Conservation (phyloP, 164 flowering plant species). For the Piper longum region DNA sequence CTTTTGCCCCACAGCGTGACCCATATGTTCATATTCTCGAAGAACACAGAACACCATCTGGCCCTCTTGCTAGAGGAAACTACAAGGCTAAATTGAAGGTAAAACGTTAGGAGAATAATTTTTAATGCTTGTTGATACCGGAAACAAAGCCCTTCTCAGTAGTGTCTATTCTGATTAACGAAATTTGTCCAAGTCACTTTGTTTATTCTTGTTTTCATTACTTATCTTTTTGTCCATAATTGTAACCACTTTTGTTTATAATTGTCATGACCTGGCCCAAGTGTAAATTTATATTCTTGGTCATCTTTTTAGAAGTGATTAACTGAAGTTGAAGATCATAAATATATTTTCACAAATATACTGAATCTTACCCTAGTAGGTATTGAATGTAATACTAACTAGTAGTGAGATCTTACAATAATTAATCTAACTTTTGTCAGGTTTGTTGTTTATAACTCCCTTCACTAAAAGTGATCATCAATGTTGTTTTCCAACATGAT, state of each 20-base stretch:
- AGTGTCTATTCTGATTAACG: background rate
- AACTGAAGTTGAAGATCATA: too few relatives aligned
- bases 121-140: background rate
- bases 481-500: too few relatives aligned
- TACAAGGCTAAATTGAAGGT: slow-evolving; percentile 68
- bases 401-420: too few relatives aligned
- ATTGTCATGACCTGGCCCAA: background rate
- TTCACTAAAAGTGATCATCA: too few relatives aligned
- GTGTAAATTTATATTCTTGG: too few relatives aligned
- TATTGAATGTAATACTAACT: too few relatives aligned
- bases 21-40: slow-evolving; percentile 47
- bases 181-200: background rate
- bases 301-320: too few relatives aligned
- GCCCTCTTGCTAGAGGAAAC: slow-evolving; percentile 55
- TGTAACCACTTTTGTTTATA: background rate
- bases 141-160: background rate
- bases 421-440: too few relatives aligned
- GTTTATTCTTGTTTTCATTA: background rate
- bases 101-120: background rate
- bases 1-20: slow-evolving; percentile 63
- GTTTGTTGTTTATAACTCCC: too few relatives aligned
- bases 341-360: too few relatives aligned
- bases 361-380: too few relatives aligned
- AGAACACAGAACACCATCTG: slow-evolving; percentile 69
- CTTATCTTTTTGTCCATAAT: background rate